Evolutionary conservation across 2,329 filamentous ascomycete species (phyloP).

Genomic region (Dactylonectria estremocensis): DNA sequence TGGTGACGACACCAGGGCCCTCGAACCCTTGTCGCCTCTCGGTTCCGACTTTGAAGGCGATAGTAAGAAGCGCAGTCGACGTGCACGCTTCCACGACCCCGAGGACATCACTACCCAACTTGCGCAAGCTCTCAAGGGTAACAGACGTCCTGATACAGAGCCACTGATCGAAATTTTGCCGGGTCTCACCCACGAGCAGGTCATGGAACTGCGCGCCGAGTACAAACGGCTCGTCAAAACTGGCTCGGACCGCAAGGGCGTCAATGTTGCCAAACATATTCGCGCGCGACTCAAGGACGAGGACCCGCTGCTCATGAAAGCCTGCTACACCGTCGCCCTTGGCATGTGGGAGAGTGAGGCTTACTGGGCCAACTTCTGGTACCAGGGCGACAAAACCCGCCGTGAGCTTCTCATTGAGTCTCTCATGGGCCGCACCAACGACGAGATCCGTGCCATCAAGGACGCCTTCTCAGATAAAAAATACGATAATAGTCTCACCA

Average conservation of each 20-base stretch:
- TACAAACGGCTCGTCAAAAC: conserved; percentile 94
- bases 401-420: conserved; percentile 93
- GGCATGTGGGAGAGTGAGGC: conserved; percentile 94
- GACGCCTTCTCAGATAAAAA: conserved; percentile 92
- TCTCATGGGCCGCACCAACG: conserved; percentile 90
- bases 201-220: conserved; percentile 87
- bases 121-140: conserved; percentile 80
- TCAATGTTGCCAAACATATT: conserved; percentile 90
- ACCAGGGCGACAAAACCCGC: conserved; percentile 87
- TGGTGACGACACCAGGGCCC: conserved; percentile 64
- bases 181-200: conserved; percentile 86
- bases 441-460: conserved; percentile 91
- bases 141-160: conserved; percentile 76
- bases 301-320: conserved; percentile 86
- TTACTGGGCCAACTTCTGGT: conserved; percentile 99
- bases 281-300: conserved; percentile 82
- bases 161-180: conserved; percentile 89
- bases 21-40: conserved; percentile 68
- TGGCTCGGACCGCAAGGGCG: conserved; percentile 79
- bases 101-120: conserved; percentile 83
- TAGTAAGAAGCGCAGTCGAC: conserved; percentile 66
- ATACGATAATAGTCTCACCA: conserved; percentile 84
- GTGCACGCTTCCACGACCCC: conserved; percentile 88
- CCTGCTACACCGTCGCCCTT: conserved; percentile 89
- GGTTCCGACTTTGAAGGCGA: conserved; percentile 62